Conservation (phyloP, 2,329 filamentous ascomycete species). For the Ceratocystis cubensis region DNA sequence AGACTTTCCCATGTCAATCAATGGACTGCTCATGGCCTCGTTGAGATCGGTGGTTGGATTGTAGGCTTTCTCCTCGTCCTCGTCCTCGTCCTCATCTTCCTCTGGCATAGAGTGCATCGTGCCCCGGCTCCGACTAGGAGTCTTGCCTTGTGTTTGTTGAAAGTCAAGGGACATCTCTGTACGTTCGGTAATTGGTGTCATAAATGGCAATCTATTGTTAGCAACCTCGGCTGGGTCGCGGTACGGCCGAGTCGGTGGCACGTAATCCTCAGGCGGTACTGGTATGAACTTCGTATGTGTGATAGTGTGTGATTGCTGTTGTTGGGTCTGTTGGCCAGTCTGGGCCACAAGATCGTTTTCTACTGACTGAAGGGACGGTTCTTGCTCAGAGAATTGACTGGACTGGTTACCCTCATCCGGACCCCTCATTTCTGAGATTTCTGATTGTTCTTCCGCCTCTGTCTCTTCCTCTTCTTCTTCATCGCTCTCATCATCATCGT, state of each 20-base stretch:
- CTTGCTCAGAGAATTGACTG: constrained; percentile 16
- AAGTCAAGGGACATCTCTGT: constrained; percentile 77
- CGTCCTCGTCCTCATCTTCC: constrained; percentile 27
- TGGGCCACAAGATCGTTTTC: constrained; percentile 5
- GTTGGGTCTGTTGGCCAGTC: not conserved
- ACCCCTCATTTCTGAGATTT: constrained; percentile 26
- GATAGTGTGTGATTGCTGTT: constrained; percentile 31
- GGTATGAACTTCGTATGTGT: constrained; percentile 61
- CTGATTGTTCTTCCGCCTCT: constrained; percentile 26
- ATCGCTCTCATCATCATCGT: constrained; percentile 20
- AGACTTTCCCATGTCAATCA: constrained; percentile 48
- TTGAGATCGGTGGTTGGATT: constrained; percentile 26
- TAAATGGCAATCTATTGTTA: constrained; percentile 88
- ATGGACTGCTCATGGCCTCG: constrained; percentile 50
- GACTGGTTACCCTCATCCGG: constrained; percentile 29
- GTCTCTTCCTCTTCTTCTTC: constrained; percentile 10
- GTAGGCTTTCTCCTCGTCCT: constrained; percentile 21
- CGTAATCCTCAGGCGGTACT: constrained; percentile 74
- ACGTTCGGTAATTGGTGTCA: constrained; percentile 95
- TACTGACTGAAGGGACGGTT: constrained; percentile 6
- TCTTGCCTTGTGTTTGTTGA: constrained; percentile 52
- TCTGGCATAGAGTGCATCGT: constrained; percentile 23
- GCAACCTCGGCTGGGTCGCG: constrained; percentile 67
- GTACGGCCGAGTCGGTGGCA: constrained; percentile 65
- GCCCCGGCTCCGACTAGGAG: constrained; percentile 51